Evolutionary conservation across 345 rosid genomes (phyloP), one percentile per base, ranked within the genome.

Genomic region (Hibiscus syriacus): DNA sequence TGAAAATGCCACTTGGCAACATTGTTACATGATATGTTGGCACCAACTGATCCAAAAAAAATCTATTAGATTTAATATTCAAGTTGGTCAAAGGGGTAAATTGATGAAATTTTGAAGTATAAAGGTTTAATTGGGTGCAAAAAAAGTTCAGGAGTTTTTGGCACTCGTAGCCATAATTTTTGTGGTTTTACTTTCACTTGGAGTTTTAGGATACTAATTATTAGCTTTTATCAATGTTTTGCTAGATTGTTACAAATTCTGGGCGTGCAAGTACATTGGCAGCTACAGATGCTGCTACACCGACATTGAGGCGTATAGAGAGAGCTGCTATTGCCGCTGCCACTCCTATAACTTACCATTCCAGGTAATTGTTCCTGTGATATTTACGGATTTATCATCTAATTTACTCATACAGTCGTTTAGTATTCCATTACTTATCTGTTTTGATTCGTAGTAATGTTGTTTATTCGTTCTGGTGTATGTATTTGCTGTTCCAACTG

Each of bases 301-400:
- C 99, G 41, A 91, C 99, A 45, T 68, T 94, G 76, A 86, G 89
- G 76, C 88, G 99, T 76, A 94, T 94, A 52, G 99, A 94, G 77
- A 86, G 99, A 85, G 99, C 97, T n/a, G 99, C 99, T 69, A 87
- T 94, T 32, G 99, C 97, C 43, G 97, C 97, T 62, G 99, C 99
- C 10, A 91, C 99, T 63, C 99, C 99, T 67, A 91, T 94, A 68
- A 84, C 92, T 66, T 94, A 91, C 71, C 92, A 94, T 76, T 80
- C 92, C 62, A 86, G 86, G 95, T 88, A 74, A 17, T 36, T 22
- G 11, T 29, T 56, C 26, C 8, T 7, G 23, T 60, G 17, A 17
- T n/a, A 16, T 43, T 57, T 11, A 39, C 36, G 29, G 30, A 36
- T 16, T 71, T 50, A 53, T 71, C 32, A 11, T 70, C 16, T 71